phyloP scores from a whole-genome alignment of 352 stramenopile genomes.

The Globisporangium paddicum region DNA sequence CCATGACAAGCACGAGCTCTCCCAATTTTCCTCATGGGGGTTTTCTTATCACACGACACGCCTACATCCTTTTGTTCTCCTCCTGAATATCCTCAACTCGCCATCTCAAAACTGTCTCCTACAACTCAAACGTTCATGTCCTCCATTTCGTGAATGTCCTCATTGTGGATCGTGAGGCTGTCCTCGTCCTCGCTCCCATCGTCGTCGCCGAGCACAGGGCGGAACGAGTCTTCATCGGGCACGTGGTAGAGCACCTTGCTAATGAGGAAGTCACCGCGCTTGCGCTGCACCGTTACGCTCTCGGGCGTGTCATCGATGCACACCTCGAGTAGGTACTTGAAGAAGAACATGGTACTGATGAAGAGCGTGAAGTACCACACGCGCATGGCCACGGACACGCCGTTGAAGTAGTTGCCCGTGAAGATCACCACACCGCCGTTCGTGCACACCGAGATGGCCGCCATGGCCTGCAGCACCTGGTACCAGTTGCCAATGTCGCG shows the following conservation, averaged over 20 bases:
- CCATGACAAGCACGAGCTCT: neutral
- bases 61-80: too few species aligned
- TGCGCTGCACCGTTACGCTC: constrained; percentile 68
- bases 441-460: constrained; percentile 89
- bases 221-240: constrained; percentile 55
- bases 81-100: too few species aligned
- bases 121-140: neutral
- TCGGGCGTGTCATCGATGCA: constrained; percentile 71
- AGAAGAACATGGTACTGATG: constrained; percentile 74
- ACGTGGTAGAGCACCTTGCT: constrained; percentile 85
- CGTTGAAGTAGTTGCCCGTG: constrained; percentile 80
- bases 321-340: constrained; percentile 77
- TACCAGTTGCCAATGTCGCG: constrained; percentile 93
- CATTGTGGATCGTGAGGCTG: constrained; percentile 45
- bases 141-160: constrained; percentile 32
- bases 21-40: neutral
- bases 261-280: constrained; percentile 80
- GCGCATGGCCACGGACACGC: constrained; percentile 39
- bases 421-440: constrained; percentile 94
- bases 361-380: constrained; percentile 84
- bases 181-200: constrained; percentile 36
- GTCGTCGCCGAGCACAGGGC: constrained; percentile 22
- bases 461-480: constrained; percentile 83
- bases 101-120: neutral
- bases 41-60: too few species aligned